These are phyloP conservation scores for Boletus subcaerulescens DNA, from an alignment of 768 basidiomycete genomes.

Conservation along the genomic window DNA sequence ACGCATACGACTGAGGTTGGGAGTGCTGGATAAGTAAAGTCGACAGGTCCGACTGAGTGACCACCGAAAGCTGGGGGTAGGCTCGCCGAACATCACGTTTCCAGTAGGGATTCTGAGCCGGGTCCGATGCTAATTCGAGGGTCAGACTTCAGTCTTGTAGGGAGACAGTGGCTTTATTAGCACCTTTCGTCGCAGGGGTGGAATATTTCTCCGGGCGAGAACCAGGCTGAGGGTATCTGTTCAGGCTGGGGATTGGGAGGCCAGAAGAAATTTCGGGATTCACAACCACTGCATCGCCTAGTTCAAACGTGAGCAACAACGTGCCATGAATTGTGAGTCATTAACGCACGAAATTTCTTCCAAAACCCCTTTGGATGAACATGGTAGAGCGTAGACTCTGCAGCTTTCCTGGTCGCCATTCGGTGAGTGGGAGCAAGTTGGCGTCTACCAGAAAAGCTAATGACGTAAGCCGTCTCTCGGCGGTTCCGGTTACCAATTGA, in stretches of 20 bases:
- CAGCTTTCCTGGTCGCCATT: slow-evolving; percentile 77
- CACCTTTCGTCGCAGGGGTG: slow-evolving; percentile 87
- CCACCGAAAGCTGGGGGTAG: slow-evolving; percentile 88
- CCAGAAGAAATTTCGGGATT: slow-evolving; percentile 92
- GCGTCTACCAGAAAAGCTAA: no score
- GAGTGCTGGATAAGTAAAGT: slow-evolving; percentile 80
- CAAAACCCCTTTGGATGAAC: slow-evolving; percentile 88
- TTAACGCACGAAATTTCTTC: slow-evolving; percentile 87
- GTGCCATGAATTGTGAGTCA: neutral
- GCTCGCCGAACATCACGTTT: slow-evolving; percentile 92
- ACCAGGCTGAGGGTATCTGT: slow-evolving; percentile 86
- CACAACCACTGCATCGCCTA: slow-evolving; percentile 80
- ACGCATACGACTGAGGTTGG: slow-evolving; percentile 56
- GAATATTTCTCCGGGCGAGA: slow-evolving; percentile 84
- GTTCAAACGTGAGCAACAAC: slow-evolving; percentile 2
- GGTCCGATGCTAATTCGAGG: slow-evolving; percentile 65
- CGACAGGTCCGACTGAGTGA: slow-evolving; percentile 83
- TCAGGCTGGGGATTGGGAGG: slow-evolving; percentile 67
- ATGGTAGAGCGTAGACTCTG: slow-evolving; percentile 90
- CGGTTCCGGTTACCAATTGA: no score
- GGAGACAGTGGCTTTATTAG: slow-evolving; percentile 6
- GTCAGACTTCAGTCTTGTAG: slow-evolving; percentile 9
- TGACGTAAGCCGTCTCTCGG: no score
- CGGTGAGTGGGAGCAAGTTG: slow-evolving; percentile 17
- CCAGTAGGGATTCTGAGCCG: slow-evolving; percentile 90